Evolutionary conservation across 352 stramenopile genomes (phyloP).

Genomic region (Phytophthora pluvialis): DNA sequence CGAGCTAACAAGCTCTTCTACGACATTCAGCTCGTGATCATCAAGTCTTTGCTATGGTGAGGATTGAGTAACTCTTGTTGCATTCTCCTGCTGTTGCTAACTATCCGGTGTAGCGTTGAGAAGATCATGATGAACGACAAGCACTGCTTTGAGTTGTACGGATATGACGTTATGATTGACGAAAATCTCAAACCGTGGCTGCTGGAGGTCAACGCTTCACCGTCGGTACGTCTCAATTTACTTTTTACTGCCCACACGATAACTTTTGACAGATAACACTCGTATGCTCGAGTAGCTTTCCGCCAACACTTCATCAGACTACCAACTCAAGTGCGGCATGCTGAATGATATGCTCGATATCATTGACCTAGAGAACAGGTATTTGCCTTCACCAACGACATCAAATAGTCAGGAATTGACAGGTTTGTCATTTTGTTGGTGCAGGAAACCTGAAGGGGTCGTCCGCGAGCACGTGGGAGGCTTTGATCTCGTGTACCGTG

Average conservation of each 20-base stretch:
- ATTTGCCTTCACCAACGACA: conserved; percentile 11
- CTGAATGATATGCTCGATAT: conserved; percentile 95
- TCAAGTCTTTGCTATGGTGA: conserved; percentile 81
- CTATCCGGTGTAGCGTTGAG: conserved; percentile 67
- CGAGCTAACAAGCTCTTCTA: conserved; percentile 89
- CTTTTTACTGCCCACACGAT: background rate
- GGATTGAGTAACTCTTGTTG: background rate
- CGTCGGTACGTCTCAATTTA: conserved; percentile 57
- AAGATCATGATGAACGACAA: conserved; percentile 96
- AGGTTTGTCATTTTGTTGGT: conserved; percentile 9
- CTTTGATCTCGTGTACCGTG: conserved; percentile 84
- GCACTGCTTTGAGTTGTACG: conserved; percentile 96
- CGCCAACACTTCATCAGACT: conserved; percentile 92
- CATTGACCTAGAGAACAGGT: conserved; percentile 92
- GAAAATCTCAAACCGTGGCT: conserved; percentile 92
- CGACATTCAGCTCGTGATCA: conserved; percentile 91
- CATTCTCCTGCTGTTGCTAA: background rate
- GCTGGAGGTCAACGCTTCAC: conserved; percentile 94
- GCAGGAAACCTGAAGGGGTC: conserved; percentile 39
- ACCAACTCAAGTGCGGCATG: conserved; percentile 94
- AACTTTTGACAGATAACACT: background rate
- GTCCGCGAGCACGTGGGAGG: conserved; percentile 62
- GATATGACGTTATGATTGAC: conserved; percentile 94
- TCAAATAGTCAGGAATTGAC: background rate
- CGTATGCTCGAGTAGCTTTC: conserved; percentile 62